These are phyloP conservation scores for Fomitopsis pulvina DNA, from an alignment of 768 basidiomycete genomes.

Conservation along the genomic window DNA sequence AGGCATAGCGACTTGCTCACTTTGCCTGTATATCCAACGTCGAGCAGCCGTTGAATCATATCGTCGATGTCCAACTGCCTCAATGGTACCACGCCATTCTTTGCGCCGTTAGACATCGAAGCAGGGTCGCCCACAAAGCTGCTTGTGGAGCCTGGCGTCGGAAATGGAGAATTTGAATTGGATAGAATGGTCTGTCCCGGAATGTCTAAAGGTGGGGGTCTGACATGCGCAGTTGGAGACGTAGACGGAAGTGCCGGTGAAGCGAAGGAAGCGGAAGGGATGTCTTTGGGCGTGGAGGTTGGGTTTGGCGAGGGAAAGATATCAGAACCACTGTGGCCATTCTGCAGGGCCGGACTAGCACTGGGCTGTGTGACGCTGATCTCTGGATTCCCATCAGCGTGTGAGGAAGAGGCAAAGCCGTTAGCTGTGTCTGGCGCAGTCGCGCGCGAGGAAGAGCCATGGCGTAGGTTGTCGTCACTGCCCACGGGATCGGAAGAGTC, in stretches of 20 bases:
- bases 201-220: conserved; percentile 64
- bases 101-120: conserved; percentile 29
- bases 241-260: conserved; percentile 17
- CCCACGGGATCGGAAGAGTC: conserved; percentile 41
- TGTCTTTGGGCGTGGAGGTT: conserved; percentile 28
- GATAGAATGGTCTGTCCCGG: conserved; percentile 83
- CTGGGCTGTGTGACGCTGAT: conserved; percentile 30
- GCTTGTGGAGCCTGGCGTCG: conserved; percentile 41
- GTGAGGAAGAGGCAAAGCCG: conserved; percentile 28
- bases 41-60: conserved; percentile 93
- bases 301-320: conserved; percentile 9
- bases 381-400: conserved; percentile 25
- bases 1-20: conserved; percentile 92
- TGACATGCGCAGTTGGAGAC: conserved; percentile 23
- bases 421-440: conserved; percentile 34
- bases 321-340: conserved; percentile 33
- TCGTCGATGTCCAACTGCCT: conserved; percentile 91
- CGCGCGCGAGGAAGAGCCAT: conserved; percentile 39
- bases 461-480: conserved; percentile 28
- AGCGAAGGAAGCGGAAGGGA: conserved; percentile 29
- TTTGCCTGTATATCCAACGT: conserved; percentile 97
- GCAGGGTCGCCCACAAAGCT: conserved; percentile 33
- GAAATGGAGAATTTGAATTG: conserved; percentile 41
- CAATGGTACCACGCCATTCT: conserved; percentile 57
- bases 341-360: conserved; percentile 28